Percentiles rank a stretch among this genome's conserved stretches.
These are phyloP conservation scores for Fusarium sp. DNA, from an alignment of 2,329 filamentous ascomycete genomes.

Conservation along the genomic window DNA sequence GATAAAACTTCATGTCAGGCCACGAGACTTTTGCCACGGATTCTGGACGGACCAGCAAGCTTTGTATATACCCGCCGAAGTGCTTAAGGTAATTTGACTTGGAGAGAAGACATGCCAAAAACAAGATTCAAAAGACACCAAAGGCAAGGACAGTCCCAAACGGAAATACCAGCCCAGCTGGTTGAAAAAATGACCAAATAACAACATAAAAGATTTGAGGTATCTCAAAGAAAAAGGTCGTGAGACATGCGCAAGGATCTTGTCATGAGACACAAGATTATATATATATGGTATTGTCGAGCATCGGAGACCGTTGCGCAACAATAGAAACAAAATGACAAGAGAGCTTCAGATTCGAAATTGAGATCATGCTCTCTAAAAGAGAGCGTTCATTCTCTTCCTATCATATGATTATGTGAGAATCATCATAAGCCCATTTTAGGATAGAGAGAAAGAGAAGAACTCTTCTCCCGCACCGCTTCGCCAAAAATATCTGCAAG, in stretches of 20 bases:
- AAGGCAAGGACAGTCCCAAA: not conserved
- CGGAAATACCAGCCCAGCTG: not conserved
- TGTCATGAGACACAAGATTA: not conserved
- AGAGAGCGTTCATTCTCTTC: slow-evolving; percentile 72
- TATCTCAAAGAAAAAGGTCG: not conserved
- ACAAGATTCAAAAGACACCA: not conserved
- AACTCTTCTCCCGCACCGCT: slow-evolving; percentile 21
- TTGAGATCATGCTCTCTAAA: slow-evolving; percentile 69
- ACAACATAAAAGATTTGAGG: too few relatives aligned
- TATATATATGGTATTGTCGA: not conserved
- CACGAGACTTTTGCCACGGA: not conserved
- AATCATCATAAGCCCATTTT: slow-evolving; percentile 70
- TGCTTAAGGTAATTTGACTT: not conserved
- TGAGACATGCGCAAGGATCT: not conserved
- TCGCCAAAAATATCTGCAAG: slow-evolving; percentile 33
- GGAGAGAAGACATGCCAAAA: not conserved
- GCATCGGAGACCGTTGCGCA: not conserved
- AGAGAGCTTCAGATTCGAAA: slow-evolving; percentile 67
- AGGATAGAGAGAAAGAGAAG: slow-evolving; percentile 45
- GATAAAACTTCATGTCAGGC: not conserved
- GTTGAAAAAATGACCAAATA: not conserved
- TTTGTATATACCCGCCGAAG: not conserved
- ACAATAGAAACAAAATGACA: slow-evolving; percentile 8
- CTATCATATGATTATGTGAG: slow-evolving; percentile 67
- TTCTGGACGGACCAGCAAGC: not conserved